Percentiles rank a stretch among this genome's conserved stretches.
phyloP scores from a whole-genome alignment of 345 rosid species.

The Bruguiera parviflora region DNA sequence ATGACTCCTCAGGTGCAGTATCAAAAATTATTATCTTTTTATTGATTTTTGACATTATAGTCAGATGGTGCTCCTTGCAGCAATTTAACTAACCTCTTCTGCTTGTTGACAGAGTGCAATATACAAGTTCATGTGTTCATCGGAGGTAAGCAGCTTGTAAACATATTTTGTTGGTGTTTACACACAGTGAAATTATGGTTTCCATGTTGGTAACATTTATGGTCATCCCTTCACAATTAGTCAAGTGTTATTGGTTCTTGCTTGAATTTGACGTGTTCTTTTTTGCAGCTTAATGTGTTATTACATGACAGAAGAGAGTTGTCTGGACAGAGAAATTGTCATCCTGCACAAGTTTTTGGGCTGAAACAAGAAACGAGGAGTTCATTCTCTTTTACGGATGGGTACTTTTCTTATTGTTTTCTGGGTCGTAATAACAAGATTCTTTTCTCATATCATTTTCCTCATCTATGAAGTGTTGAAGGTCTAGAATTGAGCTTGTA shows the following conservation, averaged over 20 bases:
- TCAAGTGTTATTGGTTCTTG: not conserved
- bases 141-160: constrained; percentile 42
- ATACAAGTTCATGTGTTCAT: constrained; percentile 67
- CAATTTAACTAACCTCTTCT: not conserved
- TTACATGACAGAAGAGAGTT: constrained; percentile 53
- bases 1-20: constrained; percentile 59
- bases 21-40: constrained; percentile 3
- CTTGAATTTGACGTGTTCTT: constrained; percentile 15
- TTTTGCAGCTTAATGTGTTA: constrained; percentile 60
- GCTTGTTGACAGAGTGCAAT: constrained; percentile 62
- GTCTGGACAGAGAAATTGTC: constrained; percentile 70
- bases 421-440: not conserved
- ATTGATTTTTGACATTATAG: not conserved
- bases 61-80: constrained; percentile 3
- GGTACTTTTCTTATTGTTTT: constrained; percentile 26
- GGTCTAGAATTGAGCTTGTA: too few species aligned
- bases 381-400: constrained; percentile 31
- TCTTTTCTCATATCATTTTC: not conserved
- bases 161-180: not conserved
- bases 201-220: not conserved
- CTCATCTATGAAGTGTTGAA: too few species aligned
- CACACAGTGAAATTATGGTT: not conserved
- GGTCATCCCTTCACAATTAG: not conserved
- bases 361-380: constrained; percentile 29
- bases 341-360: constrained; percentile 58